Evolutionary conservation across 2,329 filamentous ascomycete species (phyloP).

Genomic region (Hirsutella thompsonii): DNA sequence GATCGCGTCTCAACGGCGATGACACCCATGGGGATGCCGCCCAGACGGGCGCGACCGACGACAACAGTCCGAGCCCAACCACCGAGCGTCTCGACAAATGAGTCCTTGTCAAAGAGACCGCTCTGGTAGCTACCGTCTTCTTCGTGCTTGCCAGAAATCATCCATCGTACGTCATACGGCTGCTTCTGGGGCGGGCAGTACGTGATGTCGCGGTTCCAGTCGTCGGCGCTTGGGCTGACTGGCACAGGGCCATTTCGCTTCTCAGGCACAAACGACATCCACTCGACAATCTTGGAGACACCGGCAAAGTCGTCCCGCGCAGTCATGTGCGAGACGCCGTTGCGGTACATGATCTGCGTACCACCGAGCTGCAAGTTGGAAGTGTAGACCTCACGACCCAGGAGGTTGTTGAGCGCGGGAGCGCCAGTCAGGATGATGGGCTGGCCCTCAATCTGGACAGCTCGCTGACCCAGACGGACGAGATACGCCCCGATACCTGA

Average conservation of each 20-base stretch:
- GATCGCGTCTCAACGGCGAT: slow-evolving; percentile 93
- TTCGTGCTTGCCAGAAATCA: slow-evolving; percentile 78
- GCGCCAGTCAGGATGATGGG: slow-evolving; percentile 98
- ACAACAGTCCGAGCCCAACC: slow-evolving; percentile 97
- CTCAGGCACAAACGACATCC: slow-evolving; percentile 95
- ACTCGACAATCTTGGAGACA: slow-evolving; percentile 94
- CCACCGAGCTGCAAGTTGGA: slow-evolving; percentile 98
- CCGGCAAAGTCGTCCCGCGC: slow-evolving; percentile 95
- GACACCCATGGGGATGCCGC: slow-evolving; percentile 95
- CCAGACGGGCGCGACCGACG: slow-evolving; percentile 87
- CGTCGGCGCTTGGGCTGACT: slow-evolving; percentile 74
- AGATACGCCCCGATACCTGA: slow-evolving; percentile 92
- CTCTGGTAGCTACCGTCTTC: slow-evolving; percentile 59
- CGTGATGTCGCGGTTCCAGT: slow-evolving; percentile 84
- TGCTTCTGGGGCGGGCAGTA: slow-evolving; percentile 76
- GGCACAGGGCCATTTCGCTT: slow-evolving; percentile 87
- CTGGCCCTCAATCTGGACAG: slow-evolving; percentile 96
- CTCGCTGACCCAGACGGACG: slow-evolving; percentile 93
- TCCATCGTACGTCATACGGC: slow-evolving; percentile 83
- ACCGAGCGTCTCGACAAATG: slow-evolving; percentile 90
- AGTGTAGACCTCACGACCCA: slow-evolving; percentile 96
- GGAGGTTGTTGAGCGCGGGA: slow-evolving; percentile 92
- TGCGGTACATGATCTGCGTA: slow-evolving; percentile 99
- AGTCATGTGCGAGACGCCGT: slow-evolving; percentile 98
- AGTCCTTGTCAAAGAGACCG: slow-evolving; percentile 92